Evolutionary conservation across 176 grass and related monocot genomes (phyloP).

Genomic region (Avena sativa): DNA sequence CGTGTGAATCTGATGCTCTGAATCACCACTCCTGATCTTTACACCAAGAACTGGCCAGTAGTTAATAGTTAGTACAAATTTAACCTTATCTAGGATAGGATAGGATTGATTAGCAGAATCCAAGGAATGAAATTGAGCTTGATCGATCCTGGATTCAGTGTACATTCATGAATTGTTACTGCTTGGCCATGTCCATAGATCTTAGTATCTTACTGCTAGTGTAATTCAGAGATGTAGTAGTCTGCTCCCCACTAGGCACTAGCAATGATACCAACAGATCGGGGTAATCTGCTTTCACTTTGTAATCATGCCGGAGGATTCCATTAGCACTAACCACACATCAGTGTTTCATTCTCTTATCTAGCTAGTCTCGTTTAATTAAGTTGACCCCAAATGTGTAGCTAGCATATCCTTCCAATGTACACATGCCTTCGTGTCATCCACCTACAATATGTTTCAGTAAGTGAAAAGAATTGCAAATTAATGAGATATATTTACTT

Average conservation of each 20-base stretch:
- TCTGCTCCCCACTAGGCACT: background rate
- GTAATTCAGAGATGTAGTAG: background rate
- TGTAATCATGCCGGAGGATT: conserved; percentile 1
- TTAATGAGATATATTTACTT: background rate
- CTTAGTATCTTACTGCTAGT: background rate
- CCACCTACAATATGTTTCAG: background rate
- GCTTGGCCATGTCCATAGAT: background rate
- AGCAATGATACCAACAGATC: background rate
- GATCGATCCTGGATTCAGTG: background rate
- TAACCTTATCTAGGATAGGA: background rate
- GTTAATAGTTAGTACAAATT: background rate
- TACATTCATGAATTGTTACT: background rate
- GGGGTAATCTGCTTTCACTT: background rate
- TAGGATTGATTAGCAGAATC: background rate
- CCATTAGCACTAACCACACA: conserved; percentile 5
- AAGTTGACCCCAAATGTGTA: background rate
- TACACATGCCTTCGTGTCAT: conserved; percentile 5
- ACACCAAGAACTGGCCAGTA: background rate
- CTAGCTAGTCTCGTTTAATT: background rate
- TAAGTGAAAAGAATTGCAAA: background rate
- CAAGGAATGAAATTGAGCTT: background rate
- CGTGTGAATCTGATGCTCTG: conserved; percentile 23
- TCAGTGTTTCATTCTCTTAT: background rate
- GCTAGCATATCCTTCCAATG: background rate
- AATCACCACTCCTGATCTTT: background rate